Evolutionary conservation across 495 filamentous ascomycete genomes (phyloP), one percentile per base, ranked within the genome.

Genomic region (Penicillium manginii): DNA sequence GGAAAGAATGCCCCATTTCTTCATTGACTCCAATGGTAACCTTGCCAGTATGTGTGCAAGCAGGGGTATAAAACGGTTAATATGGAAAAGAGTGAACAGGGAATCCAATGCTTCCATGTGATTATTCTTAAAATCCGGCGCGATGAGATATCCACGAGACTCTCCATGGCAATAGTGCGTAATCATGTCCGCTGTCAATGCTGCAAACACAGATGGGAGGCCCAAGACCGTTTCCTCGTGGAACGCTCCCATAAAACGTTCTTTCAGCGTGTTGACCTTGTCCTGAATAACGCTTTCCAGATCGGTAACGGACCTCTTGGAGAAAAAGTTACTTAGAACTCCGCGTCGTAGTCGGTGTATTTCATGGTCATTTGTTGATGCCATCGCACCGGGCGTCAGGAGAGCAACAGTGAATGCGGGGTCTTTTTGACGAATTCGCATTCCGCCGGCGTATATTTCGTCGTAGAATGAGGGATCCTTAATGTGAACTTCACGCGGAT

Each of bases 321-420:
- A 84, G 70, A 86, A 85, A 64, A 81, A 81, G 17, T 67, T 74
- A 29, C 64, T 76, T 11, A 83, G 40, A 0, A 77, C 68, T 10
- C 51, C 61, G 29, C 82, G 80, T 4, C 83, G 73, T 9, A 68
- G 49, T 4, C 74, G 68, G 61, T 86, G 83, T 14, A 75, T 66
- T 22, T 81, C 73, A 50, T 79, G 75, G 31, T 59, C 43, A n/a
- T 79, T 63, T 4, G 83, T 85, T 14, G 70, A 70, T 50, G 84
- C 77, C 11, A 70, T 73, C 0, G 76, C 72, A 8, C 45, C 8
- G 4, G 62, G 62, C 0, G 63, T 56, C 9, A 62, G 63, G 18
- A 63, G 71, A 4, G 56, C 57, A 5, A 66, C 54, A 4, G 68
- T 63, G 17, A 64, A 67, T 14, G 60, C 52, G 10, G 67, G 64